Base-by-base conservation (phyloP, 2,329 filamentous ascomycete species). In the Macroventuria anomochaeta region DNA sequence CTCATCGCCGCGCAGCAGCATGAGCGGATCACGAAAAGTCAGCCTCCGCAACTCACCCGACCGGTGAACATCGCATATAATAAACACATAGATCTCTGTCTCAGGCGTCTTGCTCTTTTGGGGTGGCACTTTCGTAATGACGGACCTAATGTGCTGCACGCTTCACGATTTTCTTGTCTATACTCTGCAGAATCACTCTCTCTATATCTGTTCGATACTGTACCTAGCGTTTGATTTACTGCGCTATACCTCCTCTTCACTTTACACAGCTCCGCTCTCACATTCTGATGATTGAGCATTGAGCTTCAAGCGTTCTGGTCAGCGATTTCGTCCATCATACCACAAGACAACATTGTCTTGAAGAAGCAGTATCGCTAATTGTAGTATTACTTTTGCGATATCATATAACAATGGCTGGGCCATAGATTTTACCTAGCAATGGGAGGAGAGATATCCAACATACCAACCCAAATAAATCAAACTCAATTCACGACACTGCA, bases 1-100 rank as follows among this genome's bases (percentile, higher is more conserved):
- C 37, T 71, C 74, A 8, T 75, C 75, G 5, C 68, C 73, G 15
- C 63, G 75, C 32, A 75, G 68, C 55, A 77, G 76, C 55, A 57
- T 72, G 47, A 70, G 64, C 44, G 62, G 64, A 17, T 62, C 63
- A 18, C 60, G 62, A 25, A 73, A 67, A 52, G 63, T 73, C 23
- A 68, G 57, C 26, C 57, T 73, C 1, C 63, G 70, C 32, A 55
- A 53, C 34, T 64, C 63, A 21, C 57, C 60, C 25, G 61, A 64
- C 34, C 52, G 58, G 46, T 65, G 55, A 64, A n/a, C 8, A 7
- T 4, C 11, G 15, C n/a, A 43, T 11, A 41, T 33, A 26, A 12
- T 26, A 12, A 42, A 18, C 48, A 33, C 7, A 47, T 33, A 38
- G 25, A 33, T 50, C 20, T 42, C 8, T 18, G 20, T 23, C 23